phyloP scores from a whole-genome alignment of 2,329 filamentous ascomycete genomes.

The Pyrenochaeta sp. region DNA sequence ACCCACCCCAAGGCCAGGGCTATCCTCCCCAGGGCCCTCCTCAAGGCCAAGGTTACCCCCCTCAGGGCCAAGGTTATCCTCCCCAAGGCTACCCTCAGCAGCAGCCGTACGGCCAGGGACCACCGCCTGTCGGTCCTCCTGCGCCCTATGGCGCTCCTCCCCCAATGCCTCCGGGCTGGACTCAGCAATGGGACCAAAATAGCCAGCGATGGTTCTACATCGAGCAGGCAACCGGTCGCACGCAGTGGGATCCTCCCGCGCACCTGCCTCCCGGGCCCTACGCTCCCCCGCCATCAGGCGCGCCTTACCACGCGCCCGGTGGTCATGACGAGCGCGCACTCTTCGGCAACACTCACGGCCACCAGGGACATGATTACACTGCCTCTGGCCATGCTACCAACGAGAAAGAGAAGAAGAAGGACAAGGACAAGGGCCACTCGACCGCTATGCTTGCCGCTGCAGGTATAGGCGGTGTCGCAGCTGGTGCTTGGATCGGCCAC shows the following conservation, averaged over 20 bases:
- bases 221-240: constrained; percentile 66
- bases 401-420: constrained; percentile 46
- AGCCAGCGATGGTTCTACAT: constrained; percentile 71
- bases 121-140: constrained; percentile 39
- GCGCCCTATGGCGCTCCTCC: constrained; percentile 57
- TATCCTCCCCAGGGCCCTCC: constrained; percentile 15
- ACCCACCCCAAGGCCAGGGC: constrained; percentile 22
- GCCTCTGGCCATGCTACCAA: constrained; percentile 30
- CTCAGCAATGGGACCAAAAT: constrained; percentile 67
- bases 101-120: constrained; percentile 24
- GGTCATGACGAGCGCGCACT: constrained; percentile 37
- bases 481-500: constrained; percentile 65
- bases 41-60: constrained; percentile 16
- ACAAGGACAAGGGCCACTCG: constrained; percentile 51
- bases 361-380: constrained; percentile 35
- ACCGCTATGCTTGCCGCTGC: constrained; percentile 62
- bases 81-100: constrained; percentile 29
- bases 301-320: constrained; percentile 28
- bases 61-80: constrained; percentile 36
- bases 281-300: constrained; percentile 39
- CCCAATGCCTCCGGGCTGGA: constrained; percentile 64
- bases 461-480: constrained; percentile 66
- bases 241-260: constrained; percentile 69
- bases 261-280: constrained; percentile 42
- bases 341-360: constrained; percentile 36